Evolutionary conservation across 768 basidiomycete species (phyloP), one percentile per base, ranked within the genome.

Genomic region (Lenzites betulinus): DNA sequence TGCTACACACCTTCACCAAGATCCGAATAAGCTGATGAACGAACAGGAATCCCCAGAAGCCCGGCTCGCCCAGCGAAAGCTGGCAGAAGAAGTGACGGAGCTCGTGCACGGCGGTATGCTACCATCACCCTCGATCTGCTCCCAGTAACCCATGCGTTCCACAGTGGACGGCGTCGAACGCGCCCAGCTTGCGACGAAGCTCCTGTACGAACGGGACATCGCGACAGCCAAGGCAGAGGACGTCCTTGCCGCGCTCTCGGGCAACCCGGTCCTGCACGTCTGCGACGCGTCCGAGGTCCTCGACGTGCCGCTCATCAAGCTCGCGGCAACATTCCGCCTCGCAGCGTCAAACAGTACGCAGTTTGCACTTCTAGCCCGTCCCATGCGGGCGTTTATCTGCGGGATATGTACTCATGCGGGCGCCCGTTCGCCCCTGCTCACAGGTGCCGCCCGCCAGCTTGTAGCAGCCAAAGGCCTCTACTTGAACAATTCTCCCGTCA

Each of bases 381-480:
- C 16, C 7, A 20, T 41, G 2, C 20, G 44, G 15, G 25, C 42
- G n/a, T 23, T 33, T 30, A 22, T 3, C 1, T 18, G 8, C 30
- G 16, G 30, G 11, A 4, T 11, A 18, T 30, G 11, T 44, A 52
- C 44, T 59, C 23, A 61, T n/a, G 13, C n/a, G 26, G 46, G 46
- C 48, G 39, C 33, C 13, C 30, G 30, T 33, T 33, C 30, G 30
- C 30, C 15, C 16, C 25, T n/a, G 12, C 15, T 6, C n/a, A 20
- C 56, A 92, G 92, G 84, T 59, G 87, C 85, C 46, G 88, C 90
- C 1, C 79, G 80, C 41, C 78, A 81, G 35, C 78, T 93, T 18
- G 78, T 90, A 28, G 70, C 80, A 47, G 79, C 83, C 1, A 84
- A 85, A 25, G 92, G 92, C 9, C 73, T 94, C 15, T 90, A 90